Evolutionary conservation across 257 asterid genomes (phyloP).

Genomic region (Galeopsis tetrahit): DNA sequence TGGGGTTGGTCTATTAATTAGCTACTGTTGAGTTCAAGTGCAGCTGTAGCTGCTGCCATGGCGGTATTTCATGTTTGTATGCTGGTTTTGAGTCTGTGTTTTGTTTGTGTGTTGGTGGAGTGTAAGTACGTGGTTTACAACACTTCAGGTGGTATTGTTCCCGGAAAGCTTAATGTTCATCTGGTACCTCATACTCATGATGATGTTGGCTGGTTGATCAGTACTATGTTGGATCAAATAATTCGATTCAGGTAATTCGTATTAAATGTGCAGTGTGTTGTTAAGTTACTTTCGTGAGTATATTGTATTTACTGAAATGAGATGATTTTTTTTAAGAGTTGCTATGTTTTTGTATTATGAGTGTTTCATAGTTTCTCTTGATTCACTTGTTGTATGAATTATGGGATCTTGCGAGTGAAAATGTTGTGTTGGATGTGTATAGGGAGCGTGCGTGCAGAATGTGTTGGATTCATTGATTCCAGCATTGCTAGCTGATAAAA

Average conservation of each 20-base stretch:
- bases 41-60: slow-evolving; percentile 49
- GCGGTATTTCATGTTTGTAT: slow-evolving; percentile 34
- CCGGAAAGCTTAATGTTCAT: slow-evolving; percentile 86
- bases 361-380: slow-evolving; percentile 37
- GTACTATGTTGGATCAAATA: slow-evolving; percentile 94
- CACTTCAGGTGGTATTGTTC: slow-evolving; percentile 66
- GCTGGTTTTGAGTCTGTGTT: slow-evolving; percentile 42
- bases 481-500: slow-evolving; percentile 76
- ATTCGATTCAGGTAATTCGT: slow-evolving; percentile 73
- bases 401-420: slow-evolving; percentile 18
- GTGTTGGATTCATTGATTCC: slow-evolving; percentile 94
- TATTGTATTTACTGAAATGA: slow-evolving; percentile 26
- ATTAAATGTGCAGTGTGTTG: slow-evolving; percentile 24
- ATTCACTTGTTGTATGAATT: slow-evolving; percentile 59
- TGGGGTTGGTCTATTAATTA: slow-evolving; percentile 33
- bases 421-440: slow-evolving; percentile 31
- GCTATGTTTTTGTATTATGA: slow-evolving; percentile 38
- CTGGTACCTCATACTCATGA: slow-evolving; percentile 95
- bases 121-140: slow-evolving; percentile 76
- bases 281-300: slow-evolving; percentile 40
- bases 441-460: slow-evolving; percentile 96
- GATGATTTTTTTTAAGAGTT: slow-evolving; percentile 8
- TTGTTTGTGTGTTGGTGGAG: slow-evolving; percentile 50
- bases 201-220: slow-evolving; percentile 99
- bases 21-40: not conserved